These are phyloP conservation scores for Euphorbia celastroides DNA, from an alignment of 441 rosid genomes.

Conservation along the genomic window DNA sequence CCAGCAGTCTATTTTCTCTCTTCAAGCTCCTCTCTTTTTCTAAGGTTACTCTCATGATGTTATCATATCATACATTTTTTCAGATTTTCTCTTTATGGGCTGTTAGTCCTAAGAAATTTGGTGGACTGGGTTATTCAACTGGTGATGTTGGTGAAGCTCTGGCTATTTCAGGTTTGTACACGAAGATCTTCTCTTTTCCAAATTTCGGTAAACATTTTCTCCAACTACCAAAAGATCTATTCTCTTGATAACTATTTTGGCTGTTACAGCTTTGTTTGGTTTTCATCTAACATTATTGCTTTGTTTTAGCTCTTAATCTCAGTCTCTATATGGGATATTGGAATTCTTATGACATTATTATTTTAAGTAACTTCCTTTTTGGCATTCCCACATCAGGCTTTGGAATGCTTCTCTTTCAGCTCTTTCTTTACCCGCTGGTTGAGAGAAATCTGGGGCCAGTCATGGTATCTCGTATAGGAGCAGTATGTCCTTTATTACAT, in stretches of 20 bases:
- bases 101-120: conserved; percentile 38
- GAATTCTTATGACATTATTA: no score
- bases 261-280: not conserved
- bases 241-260: not conserved
- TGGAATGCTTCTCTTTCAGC: conserved; percentile 66
- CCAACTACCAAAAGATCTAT: not conserved
- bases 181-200: not conserved
- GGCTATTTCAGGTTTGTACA: conserved; percentile 41
- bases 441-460: conserved; percentile 61
- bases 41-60: no score
- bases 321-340: not conserved
- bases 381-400: conserved; percentile 32
- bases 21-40: no score
- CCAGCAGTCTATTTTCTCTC: no score
- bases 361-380: not conserved
- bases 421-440: conserved; percentile 49
- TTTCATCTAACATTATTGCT: not conserved
- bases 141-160: conserved; percentile 49
- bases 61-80: not conserved
- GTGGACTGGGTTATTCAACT: conserved; percentile 45
- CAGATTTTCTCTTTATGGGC: conserved; percentile 57
- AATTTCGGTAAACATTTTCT: not conserved
- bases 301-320: not conserved
- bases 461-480: conserved; percentile 50
- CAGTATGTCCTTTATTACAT: conserved; percentile 31